A percentile compares a stretch with the other conserved stretches of the same genome.
Evolutionary conservation across 2,329 filamentous ascomycete species (phyloP).

Genomic region (Scortechinia acanthostroma): DNA sequence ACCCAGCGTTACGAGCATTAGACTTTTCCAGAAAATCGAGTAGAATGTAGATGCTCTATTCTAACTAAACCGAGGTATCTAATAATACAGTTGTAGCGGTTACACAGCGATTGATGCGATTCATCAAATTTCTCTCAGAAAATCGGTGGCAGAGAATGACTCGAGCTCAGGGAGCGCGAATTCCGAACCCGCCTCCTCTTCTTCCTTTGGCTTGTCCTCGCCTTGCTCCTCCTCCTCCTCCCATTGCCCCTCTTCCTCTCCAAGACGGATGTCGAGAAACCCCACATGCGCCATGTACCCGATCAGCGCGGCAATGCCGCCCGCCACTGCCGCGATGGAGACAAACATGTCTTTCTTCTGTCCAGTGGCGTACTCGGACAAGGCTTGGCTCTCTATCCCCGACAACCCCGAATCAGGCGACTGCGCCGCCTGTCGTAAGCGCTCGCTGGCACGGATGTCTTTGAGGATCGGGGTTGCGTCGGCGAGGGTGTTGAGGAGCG

Average conservation of each 20-base stretch:
- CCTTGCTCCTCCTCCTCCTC: conserved; percentile 1
- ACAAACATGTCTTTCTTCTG: not conserved
- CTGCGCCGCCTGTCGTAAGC: not conserved
- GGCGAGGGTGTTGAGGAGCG: not conserved
- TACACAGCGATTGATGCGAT: no score
- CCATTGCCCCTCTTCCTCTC: not conserved
- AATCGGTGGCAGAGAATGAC: no score
- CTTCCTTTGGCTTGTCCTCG: no score
- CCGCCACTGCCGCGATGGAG: not conserved
- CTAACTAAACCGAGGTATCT: no score
- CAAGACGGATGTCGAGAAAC: not conserved
- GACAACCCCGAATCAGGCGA: not conserved
- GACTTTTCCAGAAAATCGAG: no score
- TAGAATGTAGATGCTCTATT: no score
- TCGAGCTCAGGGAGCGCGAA: no score
- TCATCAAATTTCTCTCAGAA: no score
- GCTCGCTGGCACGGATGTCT: not conserved
- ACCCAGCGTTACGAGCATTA: no score
- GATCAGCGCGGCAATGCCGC: not conserved
- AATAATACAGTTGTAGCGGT: no score
- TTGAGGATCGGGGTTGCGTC: not conserved
- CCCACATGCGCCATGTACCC: not conserved
- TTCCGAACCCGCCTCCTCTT: no score
- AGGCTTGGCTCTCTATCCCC: not conserved
- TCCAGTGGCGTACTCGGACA: not conserved